Percentiles rank a stretch among this genome's conserved stretches.
These are phyloP conservation scores for Apiotrichum montevideense DNA, from an alignment of 1,284 basidiomycete genomes.

Conservation along the genomic window DNA sequence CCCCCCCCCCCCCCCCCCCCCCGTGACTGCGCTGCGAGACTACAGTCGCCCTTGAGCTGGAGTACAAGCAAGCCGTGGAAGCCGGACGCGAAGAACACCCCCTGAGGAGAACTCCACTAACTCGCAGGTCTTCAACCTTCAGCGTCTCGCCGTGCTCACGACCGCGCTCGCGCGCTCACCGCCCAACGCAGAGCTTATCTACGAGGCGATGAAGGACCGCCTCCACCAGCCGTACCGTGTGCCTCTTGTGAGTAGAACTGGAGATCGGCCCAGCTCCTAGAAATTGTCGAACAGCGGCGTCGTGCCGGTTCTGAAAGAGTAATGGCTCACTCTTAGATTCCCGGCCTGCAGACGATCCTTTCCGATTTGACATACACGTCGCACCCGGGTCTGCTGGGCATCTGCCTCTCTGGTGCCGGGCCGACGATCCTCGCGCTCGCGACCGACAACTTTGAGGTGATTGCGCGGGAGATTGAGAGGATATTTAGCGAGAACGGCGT, in stretches of 20 bases:
- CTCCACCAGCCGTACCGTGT: conserved; percentile 97
- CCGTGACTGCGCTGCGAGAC: too few species aligned
- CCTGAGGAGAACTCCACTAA: background rate
- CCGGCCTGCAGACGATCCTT: conserved; percentile 85
- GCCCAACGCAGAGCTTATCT: conserved; percentile 88
- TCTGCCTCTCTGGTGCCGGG: conserved; percentile 95
- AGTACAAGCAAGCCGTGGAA: too few species aligned
- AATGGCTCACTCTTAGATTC: conserved; percentile 59
- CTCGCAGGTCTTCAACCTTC: conserved; percentile 88
- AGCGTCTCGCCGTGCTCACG: conserved; percentile 94
- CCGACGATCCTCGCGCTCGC: conserved; percentile 98
- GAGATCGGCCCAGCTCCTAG: background rate
- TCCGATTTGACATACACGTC: conserved; percentile 76
- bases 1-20: too few species aligned
- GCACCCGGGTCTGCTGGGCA: conserved; percentile 90
- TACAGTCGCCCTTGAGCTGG: too few species aligned
- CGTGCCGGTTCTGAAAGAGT: too few species aligned
- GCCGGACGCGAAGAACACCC: too few species aligned
- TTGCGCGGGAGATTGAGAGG: conserved; percentile 69
- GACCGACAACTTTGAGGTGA: conserved; percentile 70
- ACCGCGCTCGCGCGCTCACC: conserved; percentile 86
- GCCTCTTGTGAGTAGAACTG: conserved; percentile 53
- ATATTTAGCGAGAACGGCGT: conserved; percentile 69
- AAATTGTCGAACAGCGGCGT: too few species aligned
- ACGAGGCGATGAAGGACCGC: conserved; percentile 98